Conservation (phyloP, 306 rosid species). For the Quercus dentata region DNA sequence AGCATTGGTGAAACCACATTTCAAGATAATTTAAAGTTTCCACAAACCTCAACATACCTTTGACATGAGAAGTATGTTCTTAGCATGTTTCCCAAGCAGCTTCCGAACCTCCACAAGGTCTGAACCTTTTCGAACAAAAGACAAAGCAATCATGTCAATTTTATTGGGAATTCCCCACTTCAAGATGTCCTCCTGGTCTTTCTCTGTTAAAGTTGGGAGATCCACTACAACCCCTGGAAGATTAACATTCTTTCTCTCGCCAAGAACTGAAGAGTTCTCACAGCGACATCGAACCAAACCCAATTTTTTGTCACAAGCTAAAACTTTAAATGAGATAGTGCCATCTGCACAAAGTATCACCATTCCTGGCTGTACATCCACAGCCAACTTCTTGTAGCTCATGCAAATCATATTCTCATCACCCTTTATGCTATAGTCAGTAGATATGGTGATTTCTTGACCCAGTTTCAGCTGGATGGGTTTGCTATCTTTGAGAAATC, state of each 20-base stretch:
- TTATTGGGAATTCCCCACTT: constrained; percentile 85
- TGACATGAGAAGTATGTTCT: constrained; percentile 91
- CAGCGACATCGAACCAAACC: constrained; percentile 84
- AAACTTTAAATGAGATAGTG: constrained; percentile 74
- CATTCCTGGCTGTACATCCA: constrained; percentile 85
- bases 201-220: constrained; percentile 93
- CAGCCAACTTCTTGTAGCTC: constrained; percentile 94
- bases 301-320: constrained; percentile 56
- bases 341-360: constrained; percentile 95
- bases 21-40: neutral
- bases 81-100: constrained; percentile 77
- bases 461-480: constrained; percentile 77
- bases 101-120: constrained; percentile 85
- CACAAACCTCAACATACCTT: constrained; percentile 50
- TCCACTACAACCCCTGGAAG: constrained; percentile 90
- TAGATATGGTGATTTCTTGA: constrained; percentile 77
- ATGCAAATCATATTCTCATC: constrained; percentile 75
- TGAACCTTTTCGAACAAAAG: constrained; percentile 93
- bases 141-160: constrained; percentile 95
- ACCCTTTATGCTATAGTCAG: constrained; percentile 84
- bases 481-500: constrained; percentile 82
- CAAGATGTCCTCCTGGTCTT: constrained; percentile 88
- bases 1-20: neutral
- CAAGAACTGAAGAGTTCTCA: constrained; percentile 89
- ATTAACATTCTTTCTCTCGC: constrained; percentile 96